phyloP scores from a whole-genome alignment of 139 green algal species.

The Prasinococcaceae sp. region DNA sequence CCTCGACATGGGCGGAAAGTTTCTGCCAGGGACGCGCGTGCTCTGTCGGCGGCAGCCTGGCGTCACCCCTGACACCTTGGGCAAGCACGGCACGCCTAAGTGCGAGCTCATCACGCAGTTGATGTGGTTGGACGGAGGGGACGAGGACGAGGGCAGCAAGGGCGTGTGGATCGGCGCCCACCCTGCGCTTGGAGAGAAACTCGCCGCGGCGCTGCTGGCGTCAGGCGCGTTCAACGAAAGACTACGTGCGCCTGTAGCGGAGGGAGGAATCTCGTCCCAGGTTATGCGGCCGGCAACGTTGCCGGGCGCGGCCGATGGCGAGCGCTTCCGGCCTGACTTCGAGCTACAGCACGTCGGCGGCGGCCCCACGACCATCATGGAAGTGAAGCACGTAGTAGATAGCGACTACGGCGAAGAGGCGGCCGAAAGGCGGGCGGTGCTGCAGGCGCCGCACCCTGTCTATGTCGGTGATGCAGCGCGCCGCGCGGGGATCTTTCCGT shows the following conservation, averaged over 20 bases:
- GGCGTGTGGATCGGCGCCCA: slow-evolving; percentile 1
- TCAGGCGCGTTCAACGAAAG: background rate
- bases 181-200: background rate
- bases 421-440: background rate
- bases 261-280: background rate
- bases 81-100: slow-evolving; percentile 3
- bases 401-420: background rate
- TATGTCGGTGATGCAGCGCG: background rate
- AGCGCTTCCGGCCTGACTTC: slow-evolving; percentile 9
- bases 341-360: background rate
- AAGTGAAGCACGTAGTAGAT: slow-evolving; percentile 11
- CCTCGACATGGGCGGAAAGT: slow-evolving; percentile 6
- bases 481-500: slow-evolving; percentile 10
- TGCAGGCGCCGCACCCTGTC: background rate
- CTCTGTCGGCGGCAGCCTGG: background rate
- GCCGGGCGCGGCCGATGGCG: background rate
- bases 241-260: background rate
- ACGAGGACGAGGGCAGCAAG: background rate
- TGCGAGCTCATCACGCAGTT: slow-evolving; percentile 2
- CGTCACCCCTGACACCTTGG: background rate
- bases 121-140: background rate
- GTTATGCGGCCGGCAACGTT: background rate
- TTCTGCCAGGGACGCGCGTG: background rate
- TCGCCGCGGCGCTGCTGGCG: background rate
- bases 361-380: background rate